Evolutionary conservation across 2,329 filamentous ascomycete genomes (phyloP), one percentile per base, ranked within the genome.

Genomic region (Aureobasidium sp.): DNA sequence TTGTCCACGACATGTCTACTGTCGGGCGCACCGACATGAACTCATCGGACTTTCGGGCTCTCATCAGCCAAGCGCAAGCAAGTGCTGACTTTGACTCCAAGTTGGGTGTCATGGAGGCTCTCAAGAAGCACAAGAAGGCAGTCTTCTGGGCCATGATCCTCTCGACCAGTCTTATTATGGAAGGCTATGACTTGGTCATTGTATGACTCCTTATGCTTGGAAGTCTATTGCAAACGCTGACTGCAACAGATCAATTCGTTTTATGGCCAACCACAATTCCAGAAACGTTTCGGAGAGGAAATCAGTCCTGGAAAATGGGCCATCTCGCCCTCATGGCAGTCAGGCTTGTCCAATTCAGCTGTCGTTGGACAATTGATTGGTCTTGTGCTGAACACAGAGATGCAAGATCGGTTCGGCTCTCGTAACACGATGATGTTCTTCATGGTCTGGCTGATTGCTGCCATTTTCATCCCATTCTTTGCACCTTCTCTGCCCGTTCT

Each of bases 161-260:
- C 57, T 80, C 76, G 3, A 67, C 82, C 2, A 78, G 78, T 8
- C 75, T 83, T 30, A 77, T 83, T 57, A 82, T 82, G 78, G 64
- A 77, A 35, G 41, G 41, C 7, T 45, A 45, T 6, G 29, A 45
- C 7, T 19, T 45, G 11, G 41, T 45, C 29, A 45, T 45, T 4
- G 41, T 45, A 6, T n/a, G 41, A n/a, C n/a, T n/a, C n/a, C n/a
- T n/a, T n/a, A n/a, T n/a, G n/a, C n/a, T n/a, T n/a, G n/a, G n/a
- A n/a, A n/a, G n/a, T n/a, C n/a, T n/a, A 11, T 17, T 16, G 79
- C 58, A 16, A 85, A 84, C 60, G 81, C 85, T 62, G 7, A 79
- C 79, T 73, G 85, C 10, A 71, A 84, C n/a, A 80, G 80, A 24
- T 81, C 81, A 57, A 45, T 19, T 45, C 41, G 27, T 71, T 85